Percentiles rank a stretch among this genome's conserved stretches.
Evolutionary conservation across 108 stramenopile genomes (phyloP).

Genomic region (Schizochytrium sp.): DNA sequence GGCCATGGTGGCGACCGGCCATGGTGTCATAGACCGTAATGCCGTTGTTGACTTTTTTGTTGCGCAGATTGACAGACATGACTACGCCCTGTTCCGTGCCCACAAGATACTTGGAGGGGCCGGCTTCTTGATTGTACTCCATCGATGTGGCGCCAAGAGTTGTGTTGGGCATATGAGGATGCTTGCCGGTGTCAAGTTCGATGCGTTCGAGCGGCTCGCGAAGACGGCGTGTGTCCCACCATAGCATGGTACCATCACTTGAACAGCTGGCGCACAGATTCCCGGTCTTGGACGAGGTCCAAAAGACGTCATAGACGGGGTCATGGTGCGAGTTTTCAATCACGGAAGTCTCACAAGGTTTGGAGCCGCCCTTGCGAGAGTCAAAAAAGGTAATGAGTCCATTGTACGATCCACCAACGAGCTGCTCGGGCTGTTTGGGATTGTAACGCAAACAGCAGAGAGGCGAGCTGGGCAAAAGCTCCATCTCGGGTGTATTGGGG

Average conservation of each 20-base stretch:
- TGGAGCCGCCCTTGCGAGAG: slow-evolving; percentile 38
- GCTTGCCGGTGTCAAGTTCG: slow-evolving; percentile 17
- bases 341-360: slow-evolving; percentile 56
- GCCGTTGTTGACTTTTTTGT: slow-evolving; percentile 69
- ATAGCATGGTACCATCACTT: slow-evolving; percentile 73
- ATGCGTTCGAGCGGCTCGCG: slow-evolving; percentile 63
- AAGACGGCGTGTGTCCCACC: slow-evolving; percentile 78
- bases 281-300: slow-evolving; percentile 76
- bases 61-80: slow-evolving; percentile 61
- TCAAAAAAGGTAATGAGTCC: slow-evolving; percentile 75
- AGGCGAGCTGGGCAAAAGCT: slow-evolving; percentile 64
- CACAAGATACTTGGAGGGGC: slow-evolving; percentile 72
- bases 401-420: slow-evolving; percentile 75
- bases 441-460: slow-evolving; percentile 72
- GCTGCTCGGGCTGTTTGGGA: slow-evolving; percentile 62
- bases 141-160: slow-evolving; percentile 64
- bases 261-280: slow-evolving; percentile 68
- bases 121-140: slow-evolving; percentile 76
- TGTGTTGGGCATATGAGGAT: background rate
- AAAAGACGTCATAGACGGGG: slow-evolving; percentile 76
- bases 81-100: slow-evolving; percentile 80
- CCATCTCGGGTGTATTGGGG: slow-evolving; percentile 72
- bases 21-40: slow-evolving; percentile 66
- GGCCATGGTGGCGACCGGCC: slow-evolving; percentile 70
- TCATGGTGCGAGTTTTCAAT: slow-evolving; percentile 79